phyloP scores from a whole-genome alignment of 2,329 filamentous ascomycete genomes.

The Ceratocystis lukuohia region DNA sequence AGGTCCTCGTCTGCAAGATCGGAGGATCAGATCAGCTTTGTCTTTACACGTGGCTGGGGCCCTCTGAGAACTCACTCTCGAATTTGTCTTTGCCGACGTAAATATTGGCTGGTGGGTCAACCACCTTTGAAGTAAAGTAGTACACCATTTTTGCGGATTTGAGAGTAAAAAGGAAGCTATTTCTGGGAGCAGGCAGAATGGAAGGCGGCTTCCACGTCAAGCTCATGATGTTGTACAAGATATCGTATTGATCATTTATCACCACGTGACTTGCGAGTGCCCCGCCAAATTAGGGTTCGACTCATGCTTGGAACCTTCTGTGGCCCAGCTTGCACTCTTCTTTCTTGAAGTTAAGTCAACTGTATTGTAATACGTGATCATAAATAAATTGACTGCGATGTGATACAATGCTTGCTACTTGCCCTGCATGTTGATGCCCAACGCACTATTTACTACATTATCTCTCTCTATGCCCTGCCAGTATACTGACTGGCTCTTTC shows the following conservation, averaged over 20 bases:
- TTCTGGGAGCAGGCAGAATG: not conserved
- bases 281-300: not conserved
- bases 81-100: constrained; percentile 99
- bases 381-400: too few species aligned
- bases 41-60: not conserved
- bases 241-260: not conserved
- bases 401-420: too few species aligned
- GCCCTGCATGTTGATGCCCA: too few species aligned
- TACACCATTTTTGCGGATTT: constrained; percentile 57
- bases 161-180: not conserved
- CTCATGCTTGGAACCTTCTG: not conserved
- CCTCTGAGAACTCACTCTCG: constrained; percentile 55
- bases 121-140: constrained; percentile 81
- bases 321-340: not conserved
- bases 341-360: too few species aligned
- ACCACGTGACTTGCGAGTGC: not conserved
- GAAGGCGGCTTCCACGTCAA: not conserved
- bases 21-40: not conserved
- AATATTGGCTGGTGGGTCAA: constrained; percentile 70
- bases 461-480: too few species aligned
- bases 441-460: too few species aligned
- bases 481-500: too few species aligned
- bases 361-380: too few species aligned
- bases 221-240: not conserved
- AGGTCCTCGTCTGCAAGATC: constrained; percentile 69